phyloP scores from a whole-genome alignment of 768 basidiomycete species.

The Leccinum aurantiacum region DNA sequence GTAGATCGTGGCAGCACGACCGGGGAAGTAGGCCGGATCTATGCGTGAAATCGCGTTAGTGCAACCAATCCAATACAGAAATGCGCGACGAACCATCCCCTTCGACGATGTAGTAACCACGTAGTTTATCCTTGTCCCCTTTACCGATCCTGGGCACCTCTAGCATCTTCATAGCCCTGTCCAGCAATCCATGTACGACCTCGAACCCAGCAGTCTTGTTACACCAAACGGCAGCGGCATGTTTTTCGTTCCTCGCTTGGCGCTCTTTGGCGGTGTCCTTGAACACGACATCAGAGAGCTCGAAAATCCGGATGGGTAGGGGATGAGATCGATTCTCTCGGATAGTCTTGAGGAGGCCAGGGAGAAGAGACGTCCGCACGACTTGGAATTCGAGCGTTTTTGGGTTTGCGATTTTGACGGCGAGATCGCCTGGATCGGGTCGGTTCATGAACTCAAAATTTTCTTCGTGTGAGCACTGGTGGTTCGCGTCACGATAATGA shows the following conservation, averaged over 20 bases:
- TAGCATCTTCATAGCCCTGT: slow-evolving; percentile 94
- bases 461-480: slow-evolving; percentile 95
- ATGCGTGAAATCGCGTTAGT: slow-evolving; percentile 12
- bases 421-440: slow-evolving; percentile 74
- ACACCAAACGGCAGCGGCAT: slow-evolving; percentile 91
- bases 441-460: slow-evolving; percentile 95
- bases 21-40: slow-evolving; percentile 96
- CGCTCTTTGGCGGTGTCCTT: slow-evolving; percentile 79
- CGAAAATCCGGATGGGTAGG: slow-evolving; percentile 91
- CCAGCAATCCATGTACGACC: slow-evolving; percentile 91
- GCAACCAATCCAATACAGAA: background rate
- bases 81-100: slow-evolving; percentile 61
- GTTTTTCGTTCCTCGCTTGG: slow-evolving; percentile 83
- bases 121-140: slow-evolving; percentile 51
- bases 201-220: slow-evolving; percentile 98
- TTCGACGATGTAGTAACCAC: slow-evolving; percentile 92
- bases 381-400: slow-evolving; percentile 98
- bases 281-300: slow-evolving; percentile 89
- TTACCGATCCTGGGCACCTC: slow-evolving; percentile 80
- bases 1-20: slow-evolving; percentile 88
- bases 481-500: background rate
- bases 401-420: slow-evolving; percentile 93
- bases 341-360: slow-evolving; percentile 94
- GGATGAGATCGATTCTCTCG: slow-evolving; percentile 95
- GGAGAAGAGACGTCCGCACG: slow-evolving; percentile 92